Evolutionary conservation across 2,329 filamentous ascomycete genomes (phyloP), one percentile per base, ranked within the genome.

Genomic region (Cordyceps pruinosa): DNA sequence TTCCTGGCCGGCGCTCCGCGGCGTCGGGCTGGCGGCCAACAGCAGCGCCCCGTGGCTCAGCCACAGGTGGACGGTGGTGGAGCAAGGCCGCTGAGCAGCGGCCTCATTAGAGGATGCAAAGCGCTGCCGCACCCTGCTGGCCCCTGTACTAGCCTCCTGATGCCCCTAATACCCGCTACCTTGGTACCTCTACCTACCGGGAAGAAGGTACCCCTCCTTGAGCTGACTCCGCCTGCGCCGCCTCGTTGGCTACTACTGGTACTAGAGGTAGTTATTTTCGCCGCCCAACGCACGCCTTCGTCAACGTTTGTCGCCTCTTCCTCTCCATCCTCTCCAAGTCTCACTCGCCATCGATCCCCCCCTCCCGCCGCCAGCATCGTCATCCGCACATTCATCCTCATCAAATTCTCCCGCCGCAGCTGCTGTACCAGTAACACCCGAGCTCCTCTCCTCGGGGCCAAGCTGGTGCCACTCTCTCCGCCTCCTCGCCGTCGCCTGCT

Each of bases 251-350:
- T 30, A n/a, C n/a, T n/a, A n/a, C n/a, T n/a, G n/a, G n/a, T n/a
- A n/a, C n/a, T n/a, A n/a, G n/a, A n/a, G n/a, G n/a, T n/a, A n/a
- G n/a, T n/a, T n/a, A 39, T 37, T 55, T 47, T 55, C 32, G 52
- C 52, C 32, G 52, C 52, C 52, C 52, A 55, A 55, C 52, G 51
- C 41, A 25, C 34, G 41, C 19, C 39, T 52, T 37, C 41, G 17
- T 41, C 52, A 39, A 47, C 41, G 39, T 53, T 12, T 35, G 39
- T 37, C 41, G 51, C 47, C 30, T 54, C 52, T 44, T 34, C 8
- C 30, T 55, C 52, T 55, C 30, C 41, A 42, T 46, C 41, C 32
- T 26, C 21, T 10, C 41, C 30, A 42, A 25, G 39, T 42, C 39
- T 42, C 32, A 15, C 32, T 50, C 47, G 10, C 47, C 50, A 47